Evolutionary conservation across 2,329 filamentous ascomycete genomes (phyloP), one percentile per base, ranked within the genome.

Genomic region (Magnaporthales sp.): DNA sequence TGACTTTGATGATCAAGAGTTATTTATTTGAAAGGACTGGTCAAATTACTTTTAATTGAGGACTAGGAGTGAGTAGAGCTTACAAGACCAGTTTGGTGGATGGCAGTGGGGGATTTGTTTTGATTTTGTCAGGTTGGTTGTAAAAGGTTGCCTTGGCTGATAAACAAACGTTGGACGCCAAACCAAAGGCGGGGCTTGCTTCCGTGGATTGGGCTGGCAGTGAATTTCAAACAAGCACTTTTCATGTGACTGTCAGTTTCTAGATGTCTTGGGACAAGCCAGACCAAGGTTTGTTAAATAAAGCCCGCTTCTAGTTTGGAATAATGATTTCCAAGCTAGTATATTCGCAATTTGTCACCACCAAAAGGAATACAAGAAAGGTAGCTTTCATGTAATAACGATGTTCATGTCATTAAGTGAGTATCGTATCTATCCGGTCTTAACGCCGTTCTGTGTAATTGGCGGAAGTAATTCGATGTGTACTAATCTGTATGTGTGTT

Each of bases 1-100:
- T 80, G 73, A 54, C 66, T 66, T 68, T 71, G 27, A 2, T 54
- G 62, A 29, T 11, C 24, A 26, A 58, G 1, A 24, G n/a, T 58
- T n/a, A 58, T n/a, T 10, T 58, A 3, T 26, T 15, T 4, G 38
- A 46, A n/a, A 19, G 38, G 9, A 6, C 3, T 19, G 38, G n/a
- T n/a, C n/a, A 46, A 6, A 6, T n/a, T 26, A 3, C 24, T 51
- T 26, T 58, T n/a, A 1, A 26, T 4, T 10, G 19, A 24, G 19
- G 51, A 26, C 2, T 58, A 8, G 11, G 24, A 26, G 54, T 26
- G 11, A 15, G 8, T 26, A 58, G 7, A 3, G 32, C 7, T 38
- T 8, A n/a, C 1, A 58, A 26, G 10, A 26, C 24, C 11, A 22
- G 10, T 24, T 10, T 10, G 22, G 54, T 11, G 22, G 24, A 58